These are phyloP conservation scores for Arthrobotrys sphaeroides DNA, from an alignment of 2,329 filamentous ascomycete species.

Conservation along the genomic window DNA sequence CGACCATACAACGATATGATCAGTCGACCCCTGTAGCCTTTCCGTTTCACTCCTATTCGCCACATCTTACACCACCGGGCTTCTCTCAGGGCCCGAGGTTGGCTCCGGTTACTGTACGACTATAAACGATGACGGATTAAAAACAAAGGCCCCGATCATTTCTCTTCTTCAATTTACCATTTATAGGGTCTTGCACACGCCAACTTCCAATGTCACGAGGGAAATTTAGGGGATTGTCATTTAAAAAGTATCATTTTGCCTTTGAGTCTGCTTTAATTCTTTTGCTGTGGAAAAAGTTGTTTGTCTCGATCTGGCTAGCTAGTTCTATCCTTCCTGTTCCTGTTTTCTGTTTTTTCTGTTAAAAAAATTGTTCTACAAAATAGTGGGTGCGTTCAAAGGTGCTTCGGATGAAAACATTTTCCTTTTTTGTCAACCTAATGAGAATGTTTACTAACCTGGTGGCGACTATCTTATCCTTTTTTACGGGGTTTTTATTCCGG, in stretches of 20 bases:
- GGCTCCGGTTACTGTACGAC: slow-evolving; percentile 11
- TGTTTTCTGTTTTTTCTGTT: slow-evolving; percentile 3
- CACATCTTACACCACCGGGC: slow-evolving; percentile 5
- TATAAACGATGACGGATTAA: background rate
- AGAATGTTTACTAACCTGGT: slow-evolving; percentile 26
- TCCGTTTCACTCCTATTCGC: background rate
- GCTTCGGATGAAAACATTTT: background rate
- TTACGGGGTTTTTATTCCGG: background rate
- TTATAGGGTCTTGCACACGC: slow-evolving; percentile 9
- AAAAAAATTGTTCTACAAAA: background rate
- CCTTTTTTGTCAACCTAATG: slow-evolving; percentile 28
- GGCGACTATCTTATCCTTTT: background rate
- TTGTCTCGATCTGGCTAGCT: slow-evolving; percentile 30
- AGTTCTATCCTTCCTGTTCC: slow-evolving; percentile 43
- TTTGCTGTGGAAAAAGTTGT: slow-evolving; percentile 27
- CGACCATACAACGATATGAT: background rate
- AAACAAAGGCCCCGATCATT: background rate
- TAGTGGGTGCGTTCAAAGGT: background rate
- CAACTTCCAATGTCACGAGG: background rate
- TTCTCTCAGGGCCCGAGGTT: slow-evolving; percentile 44
- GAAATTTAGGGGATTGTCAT: slow-evolving; percentile 25
- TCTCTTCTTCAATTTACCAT: background rate
- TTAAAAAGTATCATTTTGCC: slow-evolving; percentile 8
- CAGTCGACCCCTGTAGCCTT: background rate
- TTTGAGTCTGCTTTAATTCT: slow-evolving; percentile 15